Evolutionary conservation across 192 early-diverging fungal species (phyloP).

Genomic region (Phlyctochytrium planicorne): DNA sequence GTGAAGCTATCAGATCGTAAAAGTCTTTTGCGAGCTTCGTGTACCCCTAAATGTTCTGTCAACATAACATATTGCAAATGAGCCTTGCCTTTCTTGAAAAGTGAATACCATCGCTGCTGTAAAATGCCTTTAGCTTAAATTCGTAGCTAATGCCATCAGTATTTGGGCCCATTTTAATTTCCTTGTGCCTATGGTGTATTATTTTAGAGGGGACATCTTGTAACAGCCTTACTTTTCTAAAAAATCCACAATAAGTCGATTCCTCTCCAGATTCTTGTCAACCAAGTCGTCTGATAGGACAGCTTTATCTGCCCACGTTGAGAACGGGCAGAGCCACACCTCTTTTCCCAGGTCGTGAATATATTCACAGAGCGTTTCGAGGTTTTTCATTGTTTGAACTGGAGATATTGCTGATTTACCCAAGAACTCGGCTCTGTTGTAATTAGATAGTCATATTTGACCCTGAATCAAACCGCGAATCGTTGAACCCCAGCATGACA

Average conservation of each 20-base stretch:
- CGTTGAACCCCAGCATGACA: slow-evolving; percentile 42
- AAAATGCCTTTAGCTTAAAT: slow-evolving; percentile 19
- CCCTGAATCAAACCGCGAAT: slow-evolving; percentile 28
- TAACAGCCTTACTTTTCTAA: slow-evolving; percentile 24
- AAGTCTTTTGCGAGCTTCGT: slow-evolving; percentile 46
- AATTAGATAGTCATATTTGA: not conserved
- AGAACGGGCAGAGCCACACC: slow-evolving; percentile 39
- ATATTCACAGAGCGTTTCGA: slow-evolving; percentile 25
- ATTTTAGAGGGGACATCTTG: no score
- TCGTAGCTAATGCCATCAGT: slow-evolving; percentile 22
- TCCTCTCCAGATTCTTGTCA: slow-evolving; percentile 27
- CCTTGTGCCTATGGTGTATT: no score
- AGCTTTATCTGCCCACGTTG: slow-evolving; percentile 26
- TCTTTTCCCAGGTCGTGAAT: slow-evolving; percentile 38
- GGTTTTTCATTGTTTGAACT: slow-evolving; percentile 39
- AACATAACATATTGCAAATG: not conserved
- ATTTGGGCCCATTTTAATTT: slow-evolving; percentile 24
- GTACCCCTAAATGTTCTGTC: slow-evolving; percentile 33
- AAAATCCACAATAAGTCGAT: slow-evolving; percentile 27
- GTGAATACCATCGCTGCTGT: slow-evolving; percentile 5
- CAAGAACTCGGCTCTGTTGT: not conserved
- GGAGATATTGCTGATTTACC: slow-evolving; percentile 17
- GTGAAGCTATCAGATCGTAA: slow-evolving; percentile 29
- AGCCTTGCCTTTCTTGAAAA: slow-evolving; percentile 4
- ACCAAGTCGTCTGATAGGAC: not conserved